Evolutionary conservation across 2,329 filamentous ascomycete species (phyloP), one percentile per base, ranked within the genome.

Genomic region (Botrytis medusae): DNA sequence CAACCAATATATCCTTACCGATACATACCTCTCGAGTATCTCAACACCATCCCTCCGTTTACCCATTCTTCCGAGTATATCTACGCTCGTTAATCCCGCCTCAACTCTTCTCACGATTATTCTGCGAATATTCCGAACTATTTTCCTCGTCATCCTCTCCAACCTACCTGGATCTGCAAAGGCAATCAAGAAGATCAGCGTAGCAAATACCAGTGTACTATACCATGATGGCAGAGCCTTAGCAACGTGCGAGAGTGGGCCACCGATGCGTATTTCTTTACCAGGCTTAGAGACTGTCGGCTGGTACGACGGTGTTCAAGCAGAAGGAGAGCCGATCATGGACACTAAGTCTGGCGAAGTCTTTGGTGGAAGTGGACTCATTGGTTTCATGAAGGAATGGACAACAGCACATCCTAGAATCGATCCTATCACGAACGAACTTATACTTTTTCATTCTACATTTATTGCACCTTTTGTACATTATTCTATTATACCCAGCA

Each of bases 191-290:
- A 90, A 87, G 78, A 92, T 92, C 72, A 92, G 90, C 75, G 91
- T 92, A 22, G 90, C 90, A 5, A 93, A 93, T 75, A 93, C 91
- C 6, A 85, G 84, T 16, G 82, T 93, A 18, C 59, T 91, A 2
- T 93, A 88, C 76, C 91, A 93, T 77, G 90, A 93, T 78, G 90
- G 90, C 16, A 84, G 91, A 75, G 90, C 90, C 6, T 79, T 93
- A 74, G 91, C 91, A 5, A 90, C 89, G 0, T 93, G 91, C 76
- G 91, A 93, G 80, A 92, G 89, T 76, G 91, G 91, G 0, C 91
- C 90, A 4, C 91, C 91, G 0, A 89, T 93, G 79, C 84, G 91
- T 40, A 84, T 93, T 67, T 84, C 87, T 12, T 82, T 93, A 10
- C 91, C 91, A 0, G 83, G 84, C 0, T 80, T 93, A 34, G 87